A percentile compares a stretch with the other conserved stretches of the same genome.
Evolutionary conservation across 2,329 filamentous ascomycete species (phyloP).

Genomic region (Bipolaris cookei): DNA sequence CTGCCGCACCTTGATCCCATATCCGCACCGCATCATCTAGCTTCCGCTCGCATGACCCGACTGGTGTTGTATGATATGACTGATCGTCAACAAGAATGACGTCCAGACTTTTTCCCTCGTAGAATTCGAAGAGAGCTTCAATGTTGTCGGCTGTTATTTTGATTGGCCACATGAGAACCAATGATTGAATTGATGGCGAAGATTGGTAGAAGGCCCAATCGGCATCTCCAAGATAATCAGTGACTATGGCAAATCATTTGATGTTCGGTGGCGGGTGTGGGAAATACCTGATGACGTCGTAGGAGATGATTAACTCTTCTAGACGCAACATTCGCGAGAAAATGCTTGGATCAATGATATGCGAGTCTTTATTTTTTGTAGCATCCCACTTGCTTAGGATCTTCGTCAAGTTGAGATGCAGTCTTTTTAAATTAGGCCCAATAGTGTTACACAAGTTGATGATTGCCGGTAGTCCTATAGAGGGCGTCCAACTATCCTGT

Average conservation of each 20-base stretch:
- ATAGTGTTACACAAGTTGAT: background rate
- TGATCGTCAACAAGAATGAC: background rate
- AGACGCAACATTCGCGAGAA: background rate
- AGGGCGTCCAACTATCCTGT: background rate
- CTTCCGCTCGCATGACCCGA: background rate
- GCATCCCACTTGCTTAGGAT: too few species aligned
- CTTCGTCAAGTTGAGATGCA: background rate
- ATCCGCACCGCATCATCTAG: background rate
- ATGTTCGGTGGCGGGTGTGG: background rate
- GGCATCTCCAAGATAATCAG: background rate
- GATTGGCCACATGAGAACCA: background rate
- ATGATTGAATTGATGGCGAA: background rate
- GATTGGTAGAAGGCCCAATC: background rate
- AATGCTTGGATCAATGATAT: background rate
- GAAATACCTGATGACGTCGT: background rate
- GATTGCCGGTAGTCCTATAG: background rate
- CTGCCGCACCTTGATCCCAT: background rate
- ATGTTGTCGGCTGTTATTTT: background rate
- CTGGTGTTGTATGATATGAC: background rate
- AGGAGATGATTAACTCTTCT: background rate
- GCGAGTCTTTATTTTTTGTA: too few species aligned
- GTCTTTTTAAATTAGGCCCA: background rate
- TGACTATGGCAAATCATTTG: background rate
- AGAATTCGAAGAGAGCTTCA: background rate
- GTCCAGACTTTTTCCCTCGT: background rate